Evolutionary conservation across 1,284 basidiomycete genomes (phyloP), one percentile per base, ranked within the genome.

Genomic region (Coniferiporia sulphurascens): DNA sequence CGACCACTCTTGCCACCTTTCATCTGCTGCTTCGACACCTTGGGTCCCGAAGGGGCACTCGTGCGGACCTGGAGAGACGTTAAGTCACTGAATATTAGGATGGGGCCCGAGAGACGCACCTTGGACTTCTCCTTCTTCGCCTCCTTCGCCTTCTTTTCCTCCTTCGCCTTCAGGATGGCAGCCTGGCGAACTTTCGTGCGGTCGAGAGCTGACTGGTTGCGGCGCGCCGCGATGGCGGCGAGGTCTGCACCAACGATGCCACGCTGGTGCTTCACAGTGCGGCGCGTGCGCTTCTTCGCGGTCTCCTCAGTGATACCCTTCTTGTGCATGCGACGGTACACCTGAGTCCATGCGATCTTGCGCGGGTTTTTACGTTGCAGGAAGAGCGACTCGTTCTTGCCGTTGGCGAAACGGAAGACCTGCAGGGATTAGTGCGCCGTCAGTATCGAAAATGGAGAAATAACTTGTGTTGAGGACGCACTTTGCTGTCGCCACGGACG

Each of bases 241-340:
- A 98, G 84, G 76, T 97, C 94, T 66, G 94, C 93, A 79, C 97
- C 97, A 70, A 96, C 95, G 73, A 99, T 94, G 66, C 96, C 97
- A 75, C 97, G 93, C 81, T 97, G 89, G 83, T 95, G 89, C 84
- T 99, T 99, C 73, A 98, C 93, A 65, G 93, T 95, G 77, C 90
- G 89, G 77, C 95, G 91, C 61, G 92, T 93, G 69, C 95, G 91
- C 84, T 97, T 98, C 94, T 98, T 99, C 72, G 95, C 93, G 58
- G 95, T 89, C 78, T 99, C 96, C 81, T 99, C 96, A 57, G 95
- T 95, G 75, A 99, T 86, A 76, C 95, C 96, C 90, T 99, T 99
- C 88, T 97, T 98, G 87, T 99, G 97, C 89, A 98, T 95, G 70
- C 94, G 90, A 69, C 96, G 91, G 87, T 93, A 99, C 62, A 95